Conservation (phyloP, 805 yeast genomes). For the Wilhelminamyces savonicus region DNA sequence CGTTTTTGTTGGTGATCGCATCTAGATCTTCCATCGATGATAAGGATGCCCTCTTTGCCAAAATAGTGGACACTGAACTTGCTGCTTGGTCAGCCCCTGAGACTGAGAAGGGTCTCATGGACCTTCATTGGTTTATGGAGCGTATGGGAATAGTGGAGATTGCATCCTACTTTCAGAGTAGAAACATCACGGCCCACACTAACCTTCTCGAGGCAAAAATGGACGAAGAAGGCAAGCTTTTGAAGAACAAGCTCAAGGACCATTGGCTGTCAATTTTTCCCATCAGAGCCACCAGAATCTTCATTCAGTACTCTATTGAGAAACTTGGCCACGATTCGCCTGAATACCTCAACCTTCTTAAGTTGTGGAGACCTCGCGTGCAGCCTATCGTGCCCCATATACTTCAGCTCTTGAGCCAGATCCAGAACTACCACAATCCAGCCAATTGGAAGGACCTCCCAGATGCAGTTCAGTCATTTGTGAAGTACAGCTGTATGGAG, state of each 20-base stretch:
- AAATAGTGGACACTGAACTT: conserved; percentile 90
- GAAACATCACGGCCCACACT: conserved; percentile 75
- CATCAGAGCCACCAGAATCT: conserved; percentile 89
- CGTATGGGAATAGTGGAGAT: conserved; percentile 90
- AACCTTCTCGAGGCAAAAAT: conserved; percentile 71
- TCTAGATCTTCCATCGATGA: conserved; percentile 73
- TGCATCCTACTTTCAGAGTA: conserved; percentile 78
- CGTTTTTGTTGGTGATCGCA: conserved; percentile 85
- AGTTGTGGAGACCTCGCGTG: conserved; percentile 88
- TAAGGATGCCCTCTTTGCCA: conserved; percentile 71
- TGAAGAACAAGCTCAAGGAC: conserved; percentile 74
- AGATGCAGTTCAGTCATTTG: conserved; percentile 84
- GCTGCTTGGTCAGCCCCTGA: conserved; percentile 88
- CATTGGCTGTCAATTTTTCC: conserved; percentile 96
- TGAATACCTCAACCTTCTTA: conserved; percentile 63
- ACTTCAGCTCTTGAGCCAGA: conserved; percentile 77
- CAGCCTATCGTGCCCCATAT: conserved; percentile 90
- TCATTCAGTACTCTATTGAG: conserved; percentile 92
- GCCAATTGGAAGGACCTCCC: conserved; percentile 87
- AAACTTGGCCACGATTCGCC: conserved; percentile 74
- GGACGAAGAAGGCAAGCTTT: conserved; percentile 79
- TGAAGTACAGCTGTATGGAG: conserved; percentile 82
- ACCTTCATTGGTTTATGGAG: conserved; percentile 97
- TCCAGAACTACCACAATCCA: conserved; percentile 92
- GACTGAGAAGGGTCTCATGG: conserved; percentile 83